Base-by-base conservation (phyloP, 192 early-diverging fungal genomes). In the Pilobolus umbonatus region DNA sequence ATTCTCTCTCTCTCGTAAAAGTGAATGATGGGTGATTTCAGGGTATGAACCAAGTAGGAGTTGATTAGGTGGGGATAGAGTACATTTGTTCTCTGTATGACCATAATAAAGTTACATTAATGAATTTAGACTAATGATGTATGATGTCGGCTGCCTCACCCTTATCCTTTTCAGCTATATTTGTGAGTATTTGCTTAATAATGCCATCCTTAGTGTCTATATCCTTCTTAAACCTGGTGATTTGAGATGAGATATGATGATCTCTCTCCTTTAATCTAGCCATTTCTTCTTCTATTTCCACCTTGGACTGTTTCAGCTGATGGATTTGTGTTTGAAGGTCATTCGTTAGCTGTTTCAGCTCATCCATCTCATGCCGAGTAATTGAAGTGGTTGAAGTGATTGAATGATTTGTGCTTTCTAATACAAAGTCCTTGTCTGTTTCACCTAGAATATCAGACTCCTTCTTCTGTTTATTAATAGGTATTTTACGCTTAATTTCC, bases 171-270 rank as follows among this genome's bases (percentile, higher is more conserved):
- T 49, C 47, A 29, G 47, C 4, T 15, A 30, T 34, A 7, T 45
- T 48, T n/a, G 35, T 49, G 35, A 60, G 26, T 39, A 60, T 49
- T 22, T 47, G 31, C 11, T 75, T 73, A n/a, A 79, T 64, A n/a
- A 82, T 30, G 49, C 64, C 39, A 46, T 82, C 77, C 35, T 82
- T 78, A 4, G 59, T 64, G 35, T 55, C 49, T 65, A 82, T 67
- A 48, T 60, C 75, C 49, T 71, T 69, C 42, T 75, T 65, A 45
- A 74, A 81, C 9, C 66, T 58, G 8, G 39, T 36, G 6, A 82
- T 44, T 61, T 82, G 73, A 44, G 62, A 61, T 29, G 68, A 11
- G 6, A 62, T 54, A 5, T 30, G 60, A 17, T 44, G n/a, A 34
- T 52, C 60, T 2, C 40, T 51, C 3, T 26, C 17, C 14, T 45